phyloP scores from a whole-genome alignment of 129 eudicot genomes.

The Arctium lappa region DNA sequence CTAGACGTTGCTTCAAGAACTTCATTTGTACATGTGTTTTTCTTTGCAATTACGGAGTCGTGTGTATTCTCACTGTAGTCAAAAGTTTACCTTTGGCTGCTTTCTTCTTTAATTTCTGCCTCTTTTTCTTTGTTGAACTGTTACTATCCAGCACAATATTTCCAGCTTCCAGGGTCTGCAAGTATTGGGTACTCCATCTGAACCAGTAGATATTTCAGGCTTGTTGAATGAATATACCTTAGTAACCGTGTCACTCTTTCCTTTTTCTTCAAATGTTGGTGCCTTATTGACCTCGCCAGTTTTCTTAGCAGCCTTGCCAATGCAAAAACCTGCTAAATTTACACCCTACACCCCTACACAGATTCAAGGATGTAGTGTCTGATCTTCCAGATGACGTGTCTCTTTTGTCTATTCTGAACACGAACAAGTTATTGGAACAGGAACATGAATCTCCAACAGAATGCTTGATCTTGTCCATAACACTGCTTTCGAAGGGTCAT shows the following conservation, averaged over 20 bases:
- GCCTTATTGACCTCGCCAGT: conserved; percentile 21
- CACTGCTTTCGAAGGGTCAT: conserved; percentile 25
- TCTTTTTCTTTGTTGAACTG: no score
- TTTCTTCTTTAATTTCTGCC: no score
- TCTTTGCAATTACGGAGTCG: no score
- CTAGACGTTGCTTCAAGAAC: no score
- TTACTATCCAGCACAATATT: no score
- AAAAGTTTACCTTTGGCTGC: no score
- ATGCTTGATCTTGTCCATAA: conserved; percentile 13
- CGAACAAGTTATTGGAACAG: conserved; percentile 22
- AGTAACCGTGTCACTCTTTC: conserved; percentile 21
- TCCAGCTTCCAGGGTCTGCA: no score
- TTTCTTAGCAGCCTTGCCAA: conserved; percentile 6
- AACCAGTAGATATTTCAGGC: conserved; percentile 4
- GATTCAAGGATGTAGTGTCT: neutral
- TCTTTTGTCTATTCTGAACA: conserved; percentile 37
- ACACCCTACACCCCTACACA: neutral
- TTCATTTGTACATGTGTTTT: no score
- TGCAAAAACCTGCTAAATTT: neutral
- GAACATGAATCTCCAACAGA: conserved; percentile 10
- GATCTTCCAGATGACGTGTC: conserved; percentile 23
- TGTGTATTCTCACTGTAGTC: no score
- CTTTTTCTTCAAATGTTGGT: conserved; percentile 25
- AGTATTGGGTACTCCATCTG: neutral
- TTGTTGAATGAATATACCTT: neutral